Conservation (phyloP, 768 basidiomycete genomes). For the Kwoniella newhampshirensis region DNA sequence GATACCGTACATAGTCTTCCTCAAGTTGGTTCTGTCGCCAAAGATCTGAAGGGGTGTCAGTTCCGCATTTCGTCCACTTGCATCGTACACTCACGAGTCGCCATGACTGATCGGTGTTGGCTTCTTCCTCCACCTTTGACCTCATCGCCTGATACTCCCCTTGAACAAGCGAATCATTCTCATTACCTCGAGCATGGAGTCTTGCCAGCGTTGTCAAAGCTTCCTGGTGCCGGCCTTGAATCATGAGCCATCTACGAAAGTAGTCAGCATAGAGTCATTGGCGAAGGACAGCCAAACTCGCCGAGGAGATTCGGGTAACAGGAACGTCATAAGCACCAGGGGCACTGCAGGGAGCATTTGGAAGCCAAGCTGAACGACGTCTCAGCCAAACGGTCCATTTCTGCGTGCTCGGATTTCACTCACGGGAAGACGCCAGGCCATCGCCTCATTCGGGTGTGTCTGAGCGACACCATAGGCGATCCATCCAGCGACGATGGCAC, state of each 20-base stretch:
- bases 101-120: constrained; percentile 57
- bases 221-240: constrained; percentile 68
- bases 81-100: constrained; percentile 26
- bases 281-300: not conserved
- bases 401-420: not conserved
- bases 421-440: constrained; percentile 32
- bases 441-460: constrained; percentile 12
- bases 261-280: not conserved
- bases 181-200: constrained; percentile 77
- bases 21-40: constrained; percentile 34
- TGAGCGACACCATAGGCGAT: constrained; percentile 70
- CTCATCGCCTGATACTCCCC: constrained; percentile 62
- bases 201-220: constrained; percentile 72
- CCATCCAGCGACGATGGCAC: constrained; percentile 81
- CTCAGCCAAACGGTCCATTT: constrained; percentile 63
- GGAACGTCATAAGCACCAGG: constrained; percentile 62
- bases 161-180: constrained; percentile 56
- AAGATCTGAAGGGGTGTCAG: constrained; percentile 56
- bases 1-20: constrained; percentile 38
- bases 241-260: constrained; percentile 66
- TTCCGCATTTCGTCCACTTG: constrained; percentile 51
- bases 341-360: constrained; percentile 40
- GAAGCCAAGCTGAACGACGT: constrained; percentile 58
- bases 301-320: constrained; percentile 75
- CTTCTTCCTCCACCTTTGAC: constrained; percentile 67